phyloP scores from a whole-genome alignment of 441 rosid genomes.

The Adansonia grandidieri region DNA sequence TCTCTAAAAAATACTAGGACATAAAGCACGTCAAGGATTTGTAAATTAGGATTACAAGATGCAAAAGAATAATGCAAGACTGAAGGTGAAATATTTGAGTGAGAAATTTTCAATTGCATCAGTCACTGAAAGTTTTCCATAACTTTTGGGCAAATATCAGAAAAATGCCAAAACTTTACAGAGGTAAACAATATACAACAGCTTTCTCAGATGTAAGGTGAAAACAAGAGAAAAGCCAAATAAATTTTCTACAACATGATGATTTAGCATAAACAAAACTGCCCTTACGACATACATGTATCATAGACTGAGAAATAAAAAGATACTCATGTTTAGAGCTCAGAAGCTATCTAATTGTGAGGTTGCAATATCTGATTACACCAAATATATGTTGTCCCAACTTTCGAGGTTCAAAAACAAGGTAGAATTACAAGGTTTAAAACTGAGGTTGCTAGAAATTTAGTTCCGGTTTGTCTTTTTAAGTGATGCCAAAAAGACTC shows the following conservation, averaged over 20 bases:
- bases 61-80: neutral
- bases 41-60: neutral
- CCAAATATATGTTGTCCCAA: neutral
- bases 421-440: neutral
- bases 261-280: neutral
- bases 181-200: neutral
- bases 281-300: neutral
- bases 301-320: neutral
- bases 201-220: neutral
- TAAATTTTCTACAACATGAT: neutral
- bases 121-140: neutral
- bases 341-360: neutral
- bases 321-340: neutral
- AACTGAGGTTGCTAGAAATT: neutral
- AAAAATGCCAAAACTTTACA: neutral
- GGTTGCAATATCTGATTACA: neutral
- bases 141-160: neutral
- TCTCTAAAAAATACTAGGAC: neutral
- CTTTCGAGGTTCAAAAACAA: neutral
- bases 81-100: neutral
- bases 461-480: neutral
- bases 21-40: neutral
- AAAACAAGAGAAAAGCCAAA: neutral
- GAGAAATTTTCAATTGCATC: neutral
- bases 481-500: neutral